Conservation (phyloP, 257 asterid genomes). For the Avicennia marina region DNA sequence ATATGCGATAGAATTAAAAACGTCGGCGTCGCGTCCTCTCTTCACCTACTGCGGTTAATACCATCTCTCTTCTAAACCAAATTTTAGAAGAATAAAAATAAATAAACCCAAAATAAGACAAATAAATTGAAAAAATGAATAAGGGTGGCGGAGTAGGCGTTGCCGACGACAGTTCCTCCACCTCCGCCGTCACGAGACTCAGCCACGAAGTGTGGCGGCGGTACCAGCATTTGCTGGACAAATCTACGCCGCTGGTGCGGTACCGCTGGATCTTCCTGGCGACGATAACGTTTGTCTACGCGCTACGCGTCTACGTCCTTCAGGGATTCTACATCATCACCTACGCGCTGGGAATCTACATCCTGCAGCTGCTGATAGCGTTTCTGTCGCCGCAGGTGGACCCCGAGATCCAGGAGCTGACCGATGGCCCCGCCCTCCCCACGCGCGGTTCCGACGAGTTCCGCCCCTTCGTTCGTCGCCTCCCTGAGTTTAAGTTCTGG, state of each 20-base stretch:
- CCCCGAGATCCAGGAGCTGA: constrained; percentile 69
- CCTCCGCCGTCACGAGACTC: constrained; percentile 45
- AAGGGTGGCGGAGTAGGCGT: constrained; percentile 58
- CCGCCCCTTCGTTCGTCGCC: constrained; percentile 98
- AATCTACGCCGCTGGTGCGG: constrained; percentile 74
- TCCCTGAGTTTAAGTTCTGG: constrained; percentile 99
- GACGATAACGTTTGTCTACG: constrained; percentile 51
- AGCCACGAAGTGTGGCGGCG: constrained; percentile 60
- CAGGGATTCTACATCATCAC: constrained; percentile 93
- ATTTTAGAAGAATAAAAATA: too few relatives aligned
- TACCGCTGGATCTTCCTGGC: constrained; percentile 81
- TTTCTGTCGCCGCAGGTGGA: constrained; percentile 97
- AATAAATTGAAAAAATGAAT: too few relatives aligned
- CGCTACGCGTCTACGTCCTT: constrained; percentile 63
- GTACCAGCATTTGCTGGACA: constrained; percentile 81
- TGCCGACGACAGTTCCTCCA: constrained; percentile 32
- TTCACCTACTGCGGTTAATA: too few relatives aligned
- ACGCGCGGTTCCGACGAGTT: constrained; percentile 96
- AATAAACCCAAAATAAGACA: too few relatives aligned
- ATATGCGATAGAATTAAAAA: too few relatives aligned
- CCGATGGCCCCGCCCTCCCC: constrained; percentile 76
- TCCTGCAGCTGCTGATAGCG: constrained; percentile 87
- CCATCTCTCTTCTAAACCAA: too few relatives aligned
- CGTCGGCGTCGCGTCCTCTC: too few relatives aligned
- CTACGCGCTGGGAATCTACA: constrained; percentile 86